A percentile compares a stretch with the other conserved stretches of the same genome.
Evolutionary conservation across 768 basidiomycete genomes (phyloP).

Genomic region (Sarcomyxa edulis): DNA sequence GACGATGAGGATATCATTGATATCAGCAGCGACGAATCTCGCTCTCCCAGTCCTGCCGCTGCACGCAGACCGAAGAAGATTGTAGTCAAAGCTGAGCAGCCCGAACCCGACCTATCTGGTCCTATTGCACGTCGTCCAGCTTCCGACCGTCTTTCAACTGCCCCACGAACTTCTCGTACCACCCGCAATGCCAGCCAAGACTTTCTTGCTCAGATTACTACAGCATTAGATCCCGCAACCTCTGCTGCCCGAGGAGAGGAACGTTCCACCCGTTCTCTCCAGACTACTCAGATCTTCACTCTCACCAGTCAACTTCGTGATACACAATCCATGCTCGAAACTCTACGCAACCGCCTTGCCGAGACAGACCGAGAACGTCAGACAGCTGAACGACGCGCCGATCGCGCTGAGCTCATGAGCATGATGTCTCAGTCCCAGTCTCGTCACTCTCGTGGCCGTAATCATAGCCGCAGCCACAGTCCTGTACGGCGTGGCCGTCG

Average conservation of each 20-base stretch:
- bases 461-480: not conserved
- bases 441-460: not conserved
- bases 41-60: not conserved
- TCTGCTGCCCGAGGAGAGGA: not conserved
- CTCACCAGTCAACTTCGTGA: not conserved
- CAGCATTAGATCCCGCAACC: not conserved
- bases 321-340: not conserved
- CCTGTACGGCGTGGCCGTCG: conserved; percentile 1
- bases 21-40: not conserved
- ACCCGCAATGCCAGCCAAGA: conserved; percentile 3
- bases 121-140: not conserved
- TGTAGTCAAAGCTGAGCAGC: conserved; percentile 5
- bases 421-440: conserved; percentile 2
- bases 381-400: not conserved
- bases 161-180: no score
- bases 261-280: not conserved
- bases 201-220: not conserved
- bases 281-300: not conserved
- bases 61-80: not conserved
- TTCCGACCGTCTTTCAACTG: not conserved
- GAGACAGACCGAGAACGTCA: not conserved
- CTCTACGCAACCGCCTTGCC: not conserved
- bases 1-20: conserved; percentile 11
- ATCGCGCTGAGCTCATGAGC: not conserved
- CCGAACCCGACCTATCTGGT: conserved; percentile 1